Percentiles rank a stretch among this genome's conserved stretches.
These are phyloP conservation scores for Irpex sp. DNA, from an alignment of 1,284 basidiomycete genomes.

Conservation along the genomic window DNA sequence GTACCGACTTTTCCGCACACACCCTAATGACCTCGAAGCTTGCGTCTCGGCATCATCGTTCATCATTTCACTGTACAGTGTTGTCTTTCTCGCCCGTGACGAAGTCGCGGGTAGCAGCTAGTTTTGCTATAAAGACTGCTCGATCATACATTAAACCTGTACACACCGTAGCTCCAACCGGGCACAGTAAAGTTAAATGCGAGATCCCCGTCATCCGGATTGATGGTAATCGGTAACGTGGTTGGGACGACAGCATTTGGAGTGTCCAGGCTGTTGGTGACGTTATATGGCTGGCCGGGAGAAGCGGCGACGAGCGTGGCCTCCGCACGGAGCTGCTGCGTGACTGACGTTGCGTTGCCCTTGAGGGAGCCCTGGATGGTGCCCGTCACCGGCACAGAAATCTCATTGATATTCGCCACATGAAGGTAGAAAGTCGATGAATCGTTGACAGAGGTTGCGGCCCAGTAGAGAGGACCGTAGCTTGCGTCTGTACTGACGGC, in stretches of 20 bases:
- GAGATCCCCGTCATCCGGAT: not conserved
- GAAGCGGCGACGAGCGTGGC: not conserved
- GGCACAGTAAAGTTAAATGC: not conserved
- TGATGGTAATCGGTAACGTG: not conserved
- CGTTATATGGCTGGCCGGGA: not conserved
- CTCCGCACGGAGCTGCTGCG: not conserved
- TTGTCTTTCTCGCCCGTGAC: no score
- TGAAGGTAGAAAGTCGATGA: conserved; percentile 3
- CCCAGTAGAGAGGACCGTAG: conserved; percentile 7
- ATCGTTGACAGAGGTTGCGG: conserved; percentile 3
- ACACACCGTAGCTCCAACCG: not conserved
- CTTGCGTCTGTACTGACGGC: not conserved
- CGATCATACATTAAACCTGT: not conserved
- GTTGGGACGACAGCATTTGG: not conserved
- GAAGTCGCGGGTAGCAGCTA: no score
- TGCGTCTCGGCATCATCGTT: no score
- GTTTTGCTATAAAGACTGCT: no score
- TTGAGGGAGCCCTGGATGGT: conserved; percentile 1
- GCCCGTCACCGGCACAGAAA: conserved; percentile 1
- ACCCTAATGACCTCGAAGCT: no score
- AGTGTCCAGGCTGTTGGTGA: not conserved
- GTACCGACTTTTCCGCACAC: no score
- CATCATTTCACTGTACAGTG: no score
- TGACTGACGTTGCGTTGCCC: not conserved
- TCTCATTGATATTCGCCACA: conserved; percentile 1